These are phyloP conservation scores for Endocladia muricata DNA, from an alignment of 31 red algal species.

Conservation along the genomic window DNA sequence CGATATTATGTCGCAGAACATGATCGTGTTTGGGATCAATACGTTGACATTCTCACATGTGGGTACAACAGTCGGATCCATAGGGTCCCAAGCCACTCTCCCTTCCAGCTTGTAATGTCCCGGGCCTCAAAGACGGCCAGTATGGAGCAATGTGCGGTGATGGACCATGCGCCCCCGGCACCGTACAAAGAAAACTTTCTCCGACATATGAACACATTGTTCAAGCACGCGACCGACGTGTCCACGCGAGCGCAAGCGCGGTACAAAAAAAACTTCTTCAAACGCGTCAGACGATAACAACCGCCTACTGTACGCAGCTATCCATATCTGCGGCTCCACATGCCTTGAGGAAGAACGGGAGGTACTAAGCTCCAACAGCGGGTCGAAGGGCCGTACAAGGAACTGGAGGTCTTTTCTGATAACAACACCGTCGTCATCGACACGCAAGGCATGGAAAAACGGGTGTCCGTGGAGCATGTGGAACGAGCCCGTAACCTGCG, in stretches of 20 bases:
- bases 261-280: not conserved
- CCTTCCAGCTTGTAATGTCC: not conserved
- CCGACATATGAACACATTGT: not conserved
- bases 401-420: not conserved
- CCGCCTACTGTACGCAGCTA: too few species aligned
- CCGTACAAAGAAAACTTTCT: not conserved
- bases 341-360: too few species aligned
- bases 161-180: not conserved
- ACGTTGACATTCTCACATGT: not conserved
- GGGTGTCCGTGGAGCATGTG: not conserved
- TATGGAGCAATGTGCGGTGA: too few species aligned
- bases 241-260: not conserved
- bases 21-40: not conserved
- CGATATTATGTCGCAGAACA: constrained; percentile 11
- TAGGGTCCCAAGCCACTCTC: not conserved
- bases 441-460: not conserved
- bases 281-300: not conserved
- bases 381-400: not conserved
- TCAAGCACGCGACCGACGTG: not conserved
- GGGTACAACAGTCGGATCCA: constrained; percentile 19
- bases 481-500: too few species aligned
- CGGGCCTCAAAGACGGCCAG: too few species aligned
- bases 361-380: not conserved
- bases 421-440: not conserved
- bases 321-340: too few species aligned